These are phyloP conservation scores for Singerocomus inundabilis DNA, from an alignment of 1,284 basidiomycete genomes.

Conservation along the genomic window DNA sequence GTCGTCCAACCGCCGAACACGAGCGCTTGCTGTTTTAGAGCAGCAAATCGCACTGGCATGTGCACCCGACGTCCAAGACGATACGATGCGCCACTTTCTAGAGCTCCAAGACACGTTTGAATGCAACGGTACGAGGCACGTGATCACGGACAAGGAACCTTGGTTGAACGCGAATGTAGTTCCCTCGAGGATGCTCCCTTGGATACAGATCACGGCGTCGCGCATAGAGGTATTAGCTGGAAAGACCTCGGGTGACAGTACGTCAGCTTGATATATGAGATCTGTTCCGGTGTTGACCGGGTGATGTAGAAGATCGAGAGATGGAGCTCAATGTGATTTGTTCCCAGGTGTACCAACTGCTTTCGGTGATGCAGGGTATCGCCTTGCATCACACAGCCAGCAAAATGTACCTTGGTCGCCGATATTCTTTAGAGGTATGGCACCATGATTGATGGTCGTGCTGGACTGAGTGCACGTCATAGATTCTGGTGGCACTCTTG, in stretches of 20 bases:
- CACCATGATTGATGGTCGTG: neutral
- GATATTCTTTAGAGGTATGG: slow-evolving; percentile 68
- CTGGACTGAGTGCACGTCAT: slow-evolving; percentile 5
- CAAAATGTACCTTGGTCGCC: slow-evolving; percentile 69
- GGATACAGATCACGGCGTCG: slow-evolving; percentile 46
- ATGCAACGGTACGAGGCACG: slow-evolving; percentile 61
- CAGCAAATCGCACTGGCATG: slow-evolving; percentile 57
- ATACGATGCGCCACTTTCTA: slow-evolving; percentile 53
- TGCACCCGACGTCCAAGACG: slow-evolving; percentile 39
- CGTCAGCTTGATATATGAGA: slow-evolving; percentile 14
- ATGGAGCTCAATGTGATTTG: slow-evolving; percentile 44
- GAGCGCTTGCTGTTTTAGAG: slow-evolving; percentile 58
- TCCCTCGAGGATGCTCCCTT: slow-evolving; percentile 55
- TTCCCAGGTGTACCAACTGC: slow-evolving; percentile 52
- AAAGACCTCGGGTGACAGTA: slow-evolving; percentile 40
- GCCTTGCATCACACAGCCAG: slow-evolving; percentile 65
- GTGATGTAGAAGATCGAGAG: slow-evolving; percentile 40
- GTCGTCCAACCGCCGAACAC: slow-evolving; percentile 46
- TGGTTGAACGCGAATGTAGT: slow-evolving; percentile 40
- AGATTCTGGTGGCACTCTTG: slow-evolving; percentile 68
- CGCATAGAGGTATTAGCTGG: slow-evolving; percentile 42
- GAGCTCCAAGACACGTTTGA: slow-evolving; percentile 72
- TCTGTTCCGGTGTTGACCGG: slow-evolving; percentile 7
- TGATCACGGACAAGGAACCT: neutral
- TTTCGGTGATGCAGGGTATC: slow-evolving; percentile 80